A percentile compares a stretch with the other conserved stretches of the same genome.
These are phyloP conservation scores for Hanseniaspora uvarum DNA, from an alignment of 1,139 yeast genomes.

Conservation along the genomic window DNA sequence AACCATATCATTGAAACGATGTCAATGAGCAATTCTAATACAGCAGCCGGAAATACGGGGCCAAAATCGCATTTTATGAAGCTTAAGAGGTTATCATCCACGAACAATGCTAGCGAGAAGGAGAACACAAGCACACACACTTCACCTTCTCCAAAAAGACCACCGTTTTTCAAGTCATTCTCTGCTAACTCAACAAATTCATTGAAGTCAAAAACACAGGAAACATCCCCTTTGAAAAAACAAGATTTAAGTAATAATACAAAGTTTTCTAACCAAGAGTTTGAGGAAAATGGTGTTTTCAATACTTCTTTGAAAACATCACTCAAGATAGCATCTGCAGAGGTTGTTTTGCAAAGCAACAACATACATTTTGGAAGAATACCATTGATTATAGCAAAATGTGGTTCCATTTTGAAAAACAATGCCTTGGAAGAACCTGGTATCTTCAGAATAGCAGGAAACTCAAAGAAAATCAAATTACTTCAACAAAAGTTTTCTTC, in stretches of 20 bases:
- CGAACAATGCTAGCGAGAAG: not conserved
- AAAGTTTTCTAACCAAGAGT: not conserved
- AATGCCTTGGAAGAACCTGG: constrained; percentile 77
- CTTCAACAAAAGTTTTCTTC: constrained; percentile 72
- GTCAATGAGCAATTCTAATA: not conserved
- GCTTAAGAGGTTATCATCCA: not conserved
- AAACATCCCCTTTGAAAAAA: constrained; percentile 2
- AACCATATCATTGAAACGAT: no score
- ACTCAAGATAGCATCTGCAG: constrained; percentile 49
- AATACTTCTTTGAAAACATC: constrained; percentile 75
- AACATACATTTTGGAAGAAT: constrained; percentile 31
- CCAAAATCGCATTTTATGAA: constrained; percentile 5
- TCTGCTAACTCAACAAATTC: constrained; percentile 35
- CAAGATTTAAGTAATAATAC: not conserved
- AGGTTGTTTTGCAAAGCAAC: constrained; percentile 32
- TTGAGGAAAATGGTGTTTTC: constrained; percentile 40
- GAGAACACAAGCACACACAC: constrained; percentile 16
- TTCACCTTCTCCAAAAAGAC: constrained; percentile 32
- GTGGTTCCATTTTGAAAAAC: constrained; percentile 75
- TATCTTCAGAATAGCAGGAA: constrained; percentile 86
- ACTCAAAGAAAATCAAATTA: constrained; percentile 77
- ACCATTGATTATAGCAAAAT: constrained; percentile 69
- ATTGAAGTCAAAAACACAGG: constrained; percentile 25
- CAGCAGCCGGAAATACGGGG: not conserved
- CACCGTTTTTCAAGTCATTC: constrained; percentile 42